These are phyloP conservation scores for Vitis hybrid DNA, from an alignment of 177 flowering plant genomes.

Conservation along the genomic window DNA sequence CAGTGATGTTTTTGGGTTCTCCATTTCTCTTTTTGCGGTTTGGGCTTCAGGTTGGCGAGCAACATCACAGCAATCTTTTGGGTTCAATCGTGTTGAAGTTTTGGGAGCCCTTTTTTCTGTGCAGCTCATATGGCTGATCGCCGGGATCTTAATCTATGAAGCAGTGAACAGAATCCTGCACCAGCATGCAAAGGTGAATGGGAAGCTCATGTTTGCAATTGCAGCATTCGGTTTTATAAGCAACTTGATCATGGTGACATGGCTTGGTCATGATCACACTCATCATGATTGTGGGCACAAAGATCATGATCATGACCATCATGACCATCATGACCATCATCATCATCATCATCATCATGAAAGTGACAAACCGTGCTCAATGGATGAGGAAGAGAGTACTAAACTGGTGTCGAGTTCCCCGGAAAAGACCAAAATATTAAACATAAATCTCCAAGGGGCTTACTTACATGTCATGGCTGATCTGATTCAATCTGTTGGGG, in stretches of 20 bases:
- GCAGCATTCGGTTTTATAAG: constrained; percentile 56
- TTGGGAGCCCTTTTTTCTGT: constrained; percentile 60
- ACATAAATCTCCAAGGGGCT: constrained; percentile 68
- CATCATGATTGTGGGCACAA: constrained; percentile 30
- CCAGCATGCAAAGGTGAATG: constrained; percentile 29
- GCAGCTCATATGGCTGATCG: constrained; percentile 60
- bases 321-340: background rate
- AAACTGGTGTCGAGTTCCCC: constrained; percentile 23
- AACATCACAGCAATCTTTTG: constrained; percentile 52
- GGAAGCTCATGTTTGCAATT: constrained; percentile 55
- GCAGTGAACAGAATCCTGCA: constrained; percentile 45
- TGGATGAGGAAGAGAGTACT: constrained; percentile 25
- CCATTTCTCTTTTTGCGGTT: constrained; percentile 52
- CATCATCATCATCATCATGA: constrained; percentile 11
- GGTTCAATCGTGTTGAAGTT: constrained; percentile 56
- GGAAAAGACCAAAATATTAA: constrained; percentile 14
- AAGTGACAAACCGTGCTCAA: constrained; percentile 13
- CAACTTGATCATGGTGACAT: constrained; percentile 45
- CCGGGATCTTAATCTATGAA: constrained; percentile 51
- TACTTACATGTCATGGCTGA: constrained; percentile 60
- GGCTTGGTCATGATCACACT: constrained; percentile 53
- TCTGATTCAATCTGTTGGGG: constrained; percentile 60
- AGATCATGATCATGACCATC: constrained; percentile 6
- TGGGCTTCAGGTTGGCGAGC: constrained; percentile 65
- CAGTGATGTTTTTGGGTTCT: constrained; percentile 54